Evolutionary conservation across 2,329 filamentous ascomycete species (phyloP), one percentile per base, ranked within the genome.

Genomic region (Pseudocercospora pini-densiflorae): DNA sequence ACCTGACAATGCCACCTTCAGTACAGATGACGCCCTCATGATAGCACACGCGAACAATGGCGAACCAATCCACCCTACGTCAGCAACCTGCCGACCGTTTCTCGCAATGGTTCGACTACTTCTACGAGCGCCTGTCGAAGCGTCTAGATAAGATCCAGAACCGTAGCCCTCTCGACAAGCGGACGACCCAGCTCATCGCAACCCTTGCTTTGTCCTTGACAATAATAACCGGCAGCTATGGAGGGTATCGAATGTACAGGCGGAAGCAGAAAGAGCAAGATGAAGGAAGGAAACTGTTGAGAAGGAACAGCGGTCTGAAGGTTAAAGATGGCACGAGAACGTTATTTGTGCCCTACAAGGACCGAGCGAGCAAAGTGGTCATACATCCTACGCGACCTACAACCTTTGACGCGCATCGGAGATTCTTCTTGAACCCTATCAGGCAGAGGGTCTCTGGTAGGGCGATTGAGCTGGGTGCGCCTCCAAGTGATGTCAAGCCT

Each of bases 281-380:
- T 73, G 91, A 93, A 72, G 94, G 94, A 5, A 86, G 88, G 69
- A 91, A 92, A 70, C 85, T 99, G 61, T 83, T 98, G 69, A 88
- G 95, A 65, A 90, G 92, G 67, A 99, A 99, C 80, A 98, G 94
- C 33, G 97, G 93, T 75, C 84, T 98, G 69, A 88, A 92, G 80
- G 93, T 94, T 74, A 97, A 97, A 81, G 95, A 98, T 83, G 95
- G 95, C 59, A 94, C 93, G 58, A 87, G 95, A 63, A 97, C 93
- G 14, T 95, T 99, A 65, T 98, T 95, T 76, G 95, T 99, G 29
- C 94, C 94, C 1, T 95, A 97, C 80, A 93, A 92, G 79, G 88
- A 93, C 72, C 85, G 89, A 62, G 97, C 93, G 1, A 91, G 93
- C 71, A 97, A 96, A 79, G 94, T 99, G 57, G 90, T 91, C 64